A percentile compares a stretch with the other conserved stretches of the same genome.
Conservation (phyloP, 148 eudicot species). For the Chenopodium album region DNA sequence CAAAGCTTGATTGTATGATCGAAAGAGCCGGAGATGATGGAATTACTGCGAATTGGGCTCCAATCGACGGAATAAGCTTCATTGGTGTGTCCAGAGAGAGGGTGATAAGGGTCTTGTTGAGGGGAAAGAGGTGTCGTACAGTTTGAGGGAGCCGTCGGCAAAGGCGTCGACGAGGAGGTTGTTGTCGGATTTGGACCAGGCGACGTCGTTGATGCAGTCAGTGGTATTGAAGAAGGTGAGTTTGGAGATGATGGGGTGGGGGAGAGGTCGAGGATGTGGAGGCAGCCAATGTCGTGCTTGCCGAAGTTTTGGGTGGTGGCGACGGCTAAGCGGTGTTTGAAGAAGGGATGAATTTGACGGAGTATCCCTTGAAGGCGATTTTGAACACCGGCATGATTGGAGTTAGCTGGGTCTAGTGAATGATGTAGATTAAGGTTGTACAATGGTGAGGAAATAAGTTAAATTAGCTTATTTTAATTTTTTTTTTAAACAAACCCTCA, state of each 20-base stretch:
- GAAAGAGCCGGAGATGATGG: conserved; percentile 79
- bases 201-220: conserved; percentile 84
- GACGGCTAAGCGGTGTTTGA: conserved; percentile 78
- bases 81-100: conserved; percentile 76
- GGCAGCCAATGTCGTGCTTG: conserved; percentile 90
- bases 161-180: conserved; percentile 73
- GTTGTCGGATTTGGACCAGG: conserved; percentile 94
- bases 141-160: conserved; percentile 81
- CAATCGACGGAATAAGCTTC: conserved; percentile 76
- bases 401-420: background rate
- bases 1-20: conserved; percentile 88
- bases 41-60: conserved; percentile 71
- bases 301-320: conserved; percentile 96
- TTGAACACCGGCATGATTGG: conserved; percentile 72
- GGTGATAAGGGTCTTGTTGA: conserved; percentile 62
- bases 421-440: too few relatives aligned
- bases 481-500: too few relatives aligned
- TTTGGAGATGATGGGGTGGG: conserved; percentile 45
- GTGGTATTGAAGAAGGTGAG: conserved; percentile 82
- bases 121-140: conserved; percentile 86
- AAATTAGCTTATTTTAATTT: too few relatives aligned
- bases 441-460: too few relatives aligned
- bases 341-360: conserved; percentile 94
- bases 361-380: conserved; percentile 84
- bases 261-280: conserved; percentile 73